A percentile compares a stretch with the other conserved stretches of the same genome.
Conservation (phyloP, 2,329 filamentous ascomycete genomes). For the Corniculantispora saksenae region DNA sequence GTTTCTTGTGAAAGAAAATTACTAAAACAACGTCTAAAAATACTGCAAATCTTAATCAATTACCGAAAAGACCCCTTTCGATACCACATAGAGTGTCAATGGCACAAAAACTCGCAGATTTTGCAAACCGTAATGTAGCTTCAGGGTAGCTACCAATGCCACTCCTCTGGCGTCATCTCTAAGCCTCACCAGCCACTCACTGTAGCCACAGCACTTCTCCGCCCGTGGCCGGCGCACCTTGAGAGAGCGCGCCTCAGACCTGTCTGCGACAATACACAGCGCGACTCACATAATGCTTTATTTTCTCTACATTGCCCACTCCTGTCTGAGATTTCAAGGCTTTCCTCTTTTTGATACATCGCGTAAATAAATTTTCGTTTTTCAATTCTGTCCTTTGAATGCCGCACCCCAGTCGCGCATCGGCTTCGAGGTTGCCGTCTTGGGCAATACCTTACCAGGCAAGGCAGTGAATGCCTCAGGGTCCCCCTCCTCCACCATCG, state of each 20-base stretch:
- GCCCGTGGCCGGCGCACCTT: not conserved
- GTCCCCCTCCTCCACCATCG: not conserved
- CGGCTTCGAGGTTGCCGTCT: not conserved
- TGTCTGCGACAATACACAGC: not conserved
- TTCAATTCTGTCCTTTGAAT: not conserved
- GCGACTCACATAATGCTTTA: not conserved
- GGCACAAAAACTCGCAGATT: not conserved
- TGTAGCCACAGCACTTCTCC: not conserved
- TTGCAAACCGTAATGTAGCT: not conserved
- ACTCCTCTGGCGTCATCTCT: too few relatives aligned
- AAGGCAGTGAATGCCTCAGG: not conserved
- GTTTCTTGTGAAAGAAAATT: not conserved
- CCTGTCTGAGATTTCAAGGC: not conserved
- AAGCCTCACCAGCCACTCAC: not conserved
- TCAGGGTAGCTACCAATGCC: not conserved
- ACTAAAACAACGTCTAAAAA: not conserved
- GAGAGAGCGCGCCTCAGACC: not conserved
- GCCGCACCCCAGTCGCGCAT: not conserved
- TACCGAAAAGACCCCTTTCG: not conserved
- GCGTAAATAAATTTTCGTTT: too few relatives aligned
- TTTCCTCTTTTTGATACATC: not conserved
- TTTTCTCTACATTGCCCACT: not conserved
- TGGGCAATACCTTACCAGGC: not conserved
- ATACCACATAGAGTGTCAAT: not conserved
- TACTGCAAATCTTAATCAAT: not conserved